Evolutionary conservation across 192 early-diverging fungal species (phyloP).

Genomic region (Backusella westeae): DNA sequence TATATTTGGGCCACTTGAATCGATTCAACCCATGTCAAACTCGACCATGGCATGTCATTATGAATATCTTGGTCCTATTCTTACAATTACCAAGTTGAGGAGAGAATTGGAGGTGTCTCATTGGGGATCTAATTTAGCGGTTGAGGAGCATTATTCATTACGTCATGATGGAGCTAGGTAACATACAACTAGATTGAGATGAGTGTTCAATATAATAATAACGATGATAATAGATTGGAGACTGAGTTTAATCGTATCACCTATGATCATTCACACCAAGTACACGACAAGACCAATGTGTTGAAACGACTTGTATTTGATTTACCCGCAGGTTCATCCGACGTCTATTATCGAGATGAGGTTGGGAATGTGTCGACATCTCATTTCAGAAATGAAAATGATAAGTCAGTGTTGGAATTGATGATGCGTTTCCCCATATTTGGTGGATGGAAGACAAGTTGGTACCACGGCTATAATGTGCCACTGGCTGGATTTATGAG

Average conservation of each 20-base stretch:
- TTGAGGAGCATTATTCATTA: slow-evolving; percentile 79
- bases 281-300: slow-evolving; percentile 45
- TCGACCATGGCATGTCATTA: slow-evolving; percentile 61
- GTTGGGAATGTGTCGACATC: slow-evolving; percentile 98
- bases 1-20: slow-evolving; percentile 70
- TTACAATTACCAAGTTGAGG: slow-evolving; percentile 53
- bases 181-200: background rate
- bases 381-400: slow-evolving; percentile 44
- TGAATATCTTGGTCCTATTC: slow-evolving; percentile 51
- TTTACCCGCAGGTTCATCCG: slow-evolving; percentile 66
- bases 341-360: slow-evolving; percentile 84
- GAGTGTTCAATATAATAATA: background rate
- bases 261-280: slow-evolving; percentile 42
- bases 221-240: slow-evolving; percentile 37
- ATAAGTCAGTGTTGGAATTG: slow-evolving; percentile 64
- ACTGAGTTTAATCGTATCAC: slow-evolving; percentile 76
- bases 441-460: slow-evolving; percentile 95
- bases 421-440: slow-evolving; percentile 88
- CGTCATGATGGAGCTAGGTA: slow-evolving; percentile 78
- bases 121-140: slow-evolving; percentile 76
- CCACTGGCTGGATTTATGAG: slow-evolving; percentile 69
- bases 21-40: slow-evolving; percentile 40
- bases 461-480: slow-evolving; percentile 90
- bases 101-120: slow-evolving; percentile 84
- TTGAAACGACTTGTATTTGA: slow-evolving; percentile 48